phyloP scores from a whole-genome alignment of 164 flowering plant species.

The Vitis labrusca region DNA sequence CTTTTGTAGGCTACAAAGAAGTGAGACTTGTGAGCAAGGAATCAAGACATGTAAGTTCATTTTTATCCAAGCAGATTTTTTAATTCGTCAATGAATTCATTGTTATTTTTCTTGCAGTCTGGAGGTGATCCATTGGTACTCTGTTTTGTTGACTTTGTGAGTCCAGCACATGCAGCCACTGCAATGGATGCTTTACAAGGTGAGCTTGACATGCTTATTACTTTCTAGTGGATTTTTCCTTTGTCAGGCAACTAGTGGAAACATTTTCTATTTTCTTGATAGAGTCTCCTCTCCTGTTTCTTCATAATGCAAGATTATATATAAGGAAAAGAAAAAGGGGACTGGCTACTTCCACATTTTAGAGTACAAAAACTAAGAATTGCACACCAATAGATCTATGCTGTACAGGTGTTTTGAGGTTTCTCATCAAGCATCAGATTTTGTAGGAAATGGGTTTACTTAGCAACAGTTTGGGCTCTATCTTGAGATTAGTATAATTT shows the following conservation, averaged over 20 bases:
- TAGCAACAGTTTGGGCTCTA: no score
- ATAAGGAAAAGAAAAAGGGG: neutral
- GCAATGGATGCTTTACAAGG: conserved; percentile 93
- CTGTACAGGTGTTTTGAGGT: no score
- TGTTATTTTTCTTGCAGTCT: conserved; percentile 41
- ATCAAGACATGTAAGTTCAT: conserved; percentile 70
- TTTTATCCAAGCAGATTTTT: neutral
- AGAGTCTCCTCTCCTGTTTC: neutral
- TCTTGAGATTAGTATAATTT: no score
- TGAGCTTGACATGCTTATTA: conserved; percentile 28
- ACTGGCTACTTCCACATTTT: neutral
- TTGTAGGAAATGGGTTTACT: no score
- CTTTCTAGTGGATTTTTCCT: neutral
- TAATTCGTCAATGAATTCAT: neutral
- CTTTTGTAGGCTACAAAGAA: conserved; percentile 93
- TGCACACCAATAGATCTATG: no score
- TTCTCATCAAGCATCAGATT: no score
- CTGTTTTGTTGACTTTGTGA: conserved; percentile 87
- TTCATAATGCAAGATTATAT: neutral
- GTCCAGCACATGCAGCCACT: conserved; percentile 81
- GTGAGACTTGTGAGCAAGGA: conserved; percentile 92
- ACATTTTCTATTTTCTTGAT: neutral
- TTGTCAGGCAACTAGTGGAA: neutral
- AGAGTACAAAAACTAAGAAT: no score
- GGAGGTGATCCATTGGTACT: conserved; percentile 84